Evolutionary conservation across 2,329 filamentous ascomycete genomes (phyloP), one percentile per base, ranked within the genome.

Genomic region (Venturia nashicola): DNA sequence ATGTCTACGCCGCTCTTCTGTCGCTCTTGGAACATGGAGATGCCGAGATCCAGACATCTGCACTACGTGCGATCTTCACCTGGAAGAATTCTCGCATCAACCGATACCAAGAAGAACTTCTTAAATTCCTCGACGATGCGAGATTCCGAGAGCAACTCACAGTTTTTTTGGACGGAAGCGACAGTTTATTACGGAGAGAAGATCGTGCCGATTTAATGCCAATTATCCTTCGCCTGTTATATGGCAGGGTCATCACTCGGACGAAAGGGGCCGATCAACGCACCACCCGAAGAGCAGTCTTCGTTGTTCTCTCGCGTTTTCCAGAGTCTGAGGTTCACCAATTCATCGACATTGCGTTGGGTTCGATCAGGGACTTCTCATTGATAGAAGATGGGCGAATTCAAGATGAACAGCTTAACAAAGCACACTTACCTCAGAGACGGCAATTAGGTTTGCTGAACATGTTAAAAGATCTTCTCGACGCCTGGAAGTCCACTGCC

Each of bases 141-240:
- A 84, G 90, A 60, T 96, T 97, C 76, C 90, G 91, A 71, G 94
- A 97, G 70, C 93, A 97, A 72, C 82, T 99, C n/a, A 88, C 91
- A 0, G 85, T 94, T 5, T 88, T 99, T 67, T 82, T 99, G 62
- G 88, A 91, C 70, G 71, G 77, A 32, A 78, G 84, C 46, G 79
- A 83, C 66, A 86, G 86, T 65, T 76, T 86, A 63, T 88, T 97
- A 67, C 86, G 87, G 68, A 78, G 86, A 7, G 84, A 88, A 61
- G 91, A 99, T 71, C 85, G 88, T 9, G 71, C 78, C 3, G 83
- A 85, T 57, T 76, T 97, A 43, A 90, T 97, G 81, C 93, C 94
- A 1, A 84, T 99, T 5, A 80, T 99, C 34, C 82, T 99, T 42
- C 84, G 92, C 60, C 76, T 99, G 42, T 79, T 99, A 1, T 99